Percentiles rank a stretch among this genome's conserved stretches.
Conservation (phyloP, 2,329 filamentous ascomycete species). For the Neofusicoccum sp. region DNA sequence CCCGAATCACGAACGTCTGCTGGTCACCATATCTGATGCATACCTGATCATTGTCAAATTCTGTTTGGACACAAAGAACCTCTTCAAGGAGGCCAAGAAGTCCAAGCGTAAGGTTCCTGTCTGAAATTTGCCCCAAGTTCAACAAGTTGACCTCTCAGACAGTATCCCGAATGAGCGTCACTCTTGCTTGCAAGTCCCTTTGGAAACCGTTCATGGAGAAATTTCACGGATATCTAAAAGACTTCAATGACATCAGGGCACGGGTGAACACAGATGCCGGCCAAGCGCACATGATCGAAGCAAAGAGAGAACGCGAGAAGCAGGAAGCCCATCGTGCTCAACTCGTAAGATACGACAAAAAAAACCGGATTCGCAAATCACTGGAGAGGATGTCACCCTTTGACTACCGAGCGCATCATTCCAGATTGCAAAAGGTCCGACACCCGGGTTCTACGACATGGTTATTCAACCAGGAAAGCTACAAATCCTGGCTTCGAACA, state of each 20-base stretch:
- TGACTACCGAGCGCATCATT: constrained; percentile 26
- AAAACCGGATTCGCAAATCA: constrained; percentile 20
- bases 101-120: background rate
- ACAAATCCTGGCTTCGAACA: constrained; percentile 19
- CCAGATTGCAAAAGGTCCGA: constrained; percentile 3
- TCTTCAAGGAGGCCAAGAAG: constrained; percentile 24
- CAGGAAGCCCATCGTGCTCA: constrained; percentile 25
- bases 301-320: constrained; percentile 21
- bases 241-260: constrained; percentile 26
- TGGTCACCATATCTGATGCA: constrained; percentile 24
- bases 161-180: background rate
- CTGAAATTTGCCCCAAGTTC: background rate
- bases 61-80: constrained; percentile 25
- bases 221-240: constrained; percentile 26
- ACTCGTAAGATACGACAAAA: constrained; percentile 23
- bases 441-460: constrained; percentile 26
- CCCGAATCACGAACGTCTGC: constrained; percentile 26
- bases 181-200: constrained; percentile 23
- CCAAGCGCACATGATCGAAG: constrained; percentile 29
- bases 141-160: background rate
- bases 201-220: constrained; percentile 27
- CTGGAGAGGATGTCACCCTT: constrained; percentile 22
- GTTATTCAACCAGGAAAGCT: constrained; percentile 21
- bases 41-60: constrained; percentile 28
- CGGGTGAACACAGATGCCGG: constrained; percentile 27